Conservation (phyloP, 2,329 filamentous ascomycete species). For the Colletotrichum lentis region DNA sequence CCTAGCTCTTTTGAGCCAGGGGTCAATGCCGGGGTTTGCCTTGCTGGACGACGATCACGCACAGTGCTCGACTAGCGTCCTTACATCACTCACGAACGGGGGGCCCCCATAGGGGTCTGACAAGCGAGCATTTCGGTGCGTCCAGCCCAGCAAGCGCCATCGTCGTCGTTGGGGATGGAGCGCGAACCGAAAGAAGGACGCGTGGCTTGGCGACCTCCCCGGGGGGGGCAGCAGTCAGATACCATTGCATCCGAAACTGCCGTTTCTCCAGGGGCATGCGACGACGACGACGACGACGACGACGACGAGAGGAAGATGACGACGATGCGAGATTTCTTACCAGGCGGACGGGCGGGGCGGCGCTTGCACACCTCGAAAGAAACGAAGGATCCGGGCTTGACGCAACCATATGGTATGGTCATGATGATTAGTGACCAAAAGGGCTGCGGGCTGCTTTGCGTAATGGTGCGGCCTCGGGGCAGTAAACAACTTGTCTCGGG, state of each 20-base stretch:
- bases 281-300: background rate
- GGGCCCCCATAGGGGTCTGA: background rate
- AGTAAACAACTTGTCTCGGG: constrained; percentile 15
- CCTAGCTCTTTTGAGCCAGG: background rate
- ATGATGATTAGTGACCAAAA: constrained; percentile 21
- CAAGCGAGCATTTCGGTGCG: background rate
- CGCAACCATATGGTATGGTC: background rate
- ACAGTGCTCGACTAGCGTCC: constrained; percentile 20
- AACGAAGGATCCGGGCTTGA: constrained; percentile 7
- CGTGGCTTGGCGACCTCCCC: constrained; percentile 22
- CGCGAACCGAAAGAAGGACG: background rate
- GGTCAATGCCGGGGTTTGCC: constrained; percentile 7
- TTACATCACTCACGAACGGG: background rate
- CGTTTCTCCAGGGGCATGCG: constrained; percentile 15
- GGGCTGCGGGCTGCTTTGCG: constrained; percentile 1
- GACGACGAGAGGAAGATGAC: too few relatives aligned
- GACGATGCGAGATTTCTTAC: background rate
- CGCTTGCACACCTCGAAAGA: constrained; percentile 13
- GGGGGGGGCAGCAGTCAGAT: constrained; percentile 7
- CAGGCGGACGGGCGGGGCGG: constrained; percentile 3
- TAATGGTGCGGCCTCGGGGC: background rate
- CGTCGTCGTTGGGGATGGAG: background rate
- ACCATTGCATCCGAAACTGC: constrained; percentile 18
- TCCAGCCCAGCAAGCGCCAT: background rate
- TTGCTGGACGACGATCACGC: constrained; percentile 28